Conservation (phyloP, 2,329 filamentous ascomycete genomes). For the Aspergillus phoenicis region DNA sequence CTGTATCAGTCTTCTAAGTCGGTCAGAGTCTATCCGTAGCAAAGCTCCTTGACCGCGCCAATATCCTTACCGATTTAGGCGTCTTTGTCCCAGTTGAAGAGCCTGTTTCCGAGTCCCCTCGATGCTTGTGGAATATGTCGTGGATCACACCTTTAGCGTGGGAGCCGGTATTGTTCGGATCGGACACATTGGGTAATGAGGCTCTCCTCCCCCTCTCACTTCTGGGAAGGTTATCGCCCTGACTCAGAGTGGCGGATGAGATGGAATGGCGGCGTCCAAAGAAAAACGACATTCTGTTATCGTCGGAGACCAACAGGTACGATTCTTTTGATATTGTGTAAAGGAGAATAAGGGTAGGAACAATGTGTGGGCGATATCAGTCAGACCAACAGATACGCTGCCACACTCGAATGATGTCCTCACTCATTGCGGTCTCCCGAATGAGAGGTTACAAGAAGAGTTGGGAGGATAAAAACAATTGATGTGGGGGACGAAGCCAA, state of each 20-base stretch:
- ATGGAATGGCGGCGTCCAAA: conserved; percentile 33
- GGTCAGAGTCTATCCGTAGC: not conserved
- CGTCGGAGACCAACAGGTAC: not conserved
- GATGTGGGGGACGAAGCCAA: not conserved
- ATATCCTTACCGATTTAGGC: not conserved
- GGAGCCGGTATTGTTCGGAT: not conserved
- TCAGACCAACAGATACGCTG: not conserved
- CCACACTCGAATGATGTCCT: not conserved
- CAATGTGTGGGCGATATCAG: not conserved
- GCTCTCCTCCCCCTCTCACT: conserved; percentile 11
- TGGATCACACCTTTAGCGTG: conserved; percentile 22
- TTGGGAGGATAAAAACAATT: not conserved
- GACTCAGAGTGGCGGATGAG: conserved; percentile 20
- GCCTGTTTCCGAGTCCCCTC: conserved; percentile 11
- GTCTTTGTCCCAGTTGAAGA: not conserved
- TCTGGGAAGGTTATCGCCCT: conserved; percentile 10
- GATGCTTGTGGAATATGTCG: conserved; percentile 28
- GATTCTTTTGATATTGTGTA: not conserved
- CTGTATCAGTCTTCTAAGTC: not conserved
- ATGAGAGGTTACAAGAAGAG: not conserved
- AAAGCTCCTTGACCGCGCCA: not conserved
- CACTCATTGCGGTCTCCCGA: not conserved
- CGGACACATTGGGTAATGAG: conserved; percentile 17
- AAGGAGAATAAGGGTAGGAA: too few relatives aligned
- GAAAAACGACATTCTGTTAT: conserved; percentile 27